phyloP scores from a whole-genome alignment of 805 yeast genomes.

The Kodamaea kakaduensis region DNA sequence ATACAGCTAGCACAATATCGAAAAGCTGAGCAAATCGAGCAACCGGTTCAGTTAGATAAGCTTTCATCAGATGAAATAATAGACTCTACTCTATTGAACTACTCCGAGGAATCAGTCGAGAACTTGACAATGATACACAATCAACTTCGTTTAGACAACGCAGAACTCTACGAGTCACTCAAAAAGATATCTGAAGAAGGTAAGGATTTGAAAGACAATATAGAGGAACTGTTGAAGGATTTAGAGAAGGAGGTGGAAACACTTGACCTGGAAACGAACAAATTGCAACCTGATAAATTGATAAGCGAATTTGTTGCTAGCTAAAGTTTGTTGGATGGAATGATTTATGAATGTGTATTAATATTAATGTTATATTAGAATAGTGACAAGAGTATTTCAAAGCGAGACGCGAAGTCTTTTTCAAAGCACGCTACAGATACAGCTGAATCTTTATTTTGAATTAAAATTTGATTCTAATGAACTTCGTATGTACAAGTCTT shows the following conservation, averaged over 20 bases:
- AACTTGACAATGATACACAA: constrained; percentile 32
- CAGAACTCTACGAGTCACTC: constrained; percentile 23
- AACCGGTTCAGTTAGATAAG: constrained; percentile 21
- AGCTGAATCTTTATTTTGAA: too few species aligned
- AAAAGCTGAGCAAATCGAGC: constrained; percentile 11
- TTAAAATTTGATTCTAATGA: neutral
- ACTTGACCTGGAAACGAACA: constrained; percentile 16
- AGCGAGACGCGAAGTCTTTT: too few species aligned
- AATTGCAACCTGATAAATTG: constrained; percentile 20
- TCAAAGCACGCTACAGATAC: too few species aligned
- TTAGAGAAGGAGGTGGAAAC: constrained; percentile 18
- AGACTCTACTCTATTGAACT: constrained; percentile 23
- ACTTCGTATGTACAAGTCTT: constrained; percentile 10
- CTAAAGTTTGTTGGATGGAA: constrained; percentile 4
- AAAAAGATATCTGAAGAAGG: constrained; percentile 18
- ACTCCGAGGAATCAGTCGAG: constrained; percentile 21
- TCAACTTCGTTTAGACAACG: constrained; percentile 34
- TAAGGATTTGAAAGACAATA: constrained; percentile 17
- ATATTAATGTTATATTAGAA: too few species aligned
- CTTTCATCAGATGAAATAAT: constrained; percentile 31
- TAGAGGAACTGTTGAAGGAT: constrained; percentile 19
- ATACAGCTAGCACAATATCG: constrained; percentile 39
- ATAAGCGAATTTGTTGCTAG: constrained; percentile 14
- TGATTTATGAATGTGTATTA: constrained; percentile 3
- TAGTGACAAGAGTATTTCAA: too few species aligned